phyloP scores from a whole-genome alignment of 2,329 filamentous ascomycete genomes.

The Neopestalotiopsis sp. region DNA sequence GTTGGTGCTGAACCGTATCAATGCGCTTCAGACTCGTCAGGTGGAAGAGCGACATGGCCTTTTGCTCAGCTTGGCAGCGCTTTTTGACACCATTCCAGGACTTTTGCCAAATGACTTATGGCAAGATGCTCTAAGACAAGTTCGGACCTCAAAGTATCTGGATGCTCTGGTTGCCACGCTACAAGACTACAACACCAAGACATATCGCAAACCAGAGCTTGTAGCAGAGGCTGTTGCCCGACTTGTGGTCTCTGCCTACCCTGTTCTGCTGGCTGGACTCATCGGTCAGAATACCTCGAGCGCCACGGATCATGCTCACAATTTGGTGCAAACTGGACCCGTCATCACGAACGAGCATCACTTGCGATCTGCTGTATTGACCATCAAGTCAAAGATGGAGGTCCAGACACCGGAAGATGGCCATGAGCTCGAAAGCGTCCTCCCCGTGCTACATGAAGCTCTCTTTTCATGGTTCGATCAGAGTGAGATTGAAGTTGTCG shows the following conservation, averaged over 20 bases:
- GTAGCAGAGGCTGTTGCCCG: slow-evolving; percentile 65
- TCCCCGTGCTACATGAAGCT: slow-evolving; percentile 35
- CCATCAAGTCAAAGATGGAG: background rate
- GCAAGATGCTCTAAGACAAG: slow-evolving; percentile 16
- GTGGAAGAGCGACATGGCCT: slow-evolving; percentile 74
- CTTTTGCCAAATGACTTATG: slow-evolving; percentile 26
- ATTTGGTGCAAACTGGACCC: background rate
- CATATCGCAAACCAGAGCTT: slow-evolving; percentile 66
- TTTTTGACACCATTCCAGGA: slow-evolving; percentile 54
- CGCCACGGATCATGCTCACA: background rate
- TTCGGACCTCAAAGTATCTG: slow-evolving; percentile 28
- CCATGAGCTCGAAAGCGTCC: slow-evolving; percentile 23
- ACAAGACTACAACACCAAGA: slow-evolving; percentile 43
- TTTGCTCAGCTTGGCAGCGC: slow-evolving; percentile 63
- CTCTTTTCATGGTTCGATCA: slow-evolving; percentile 53
- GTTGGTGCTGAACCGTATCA: slow-evolving; percentile 50
- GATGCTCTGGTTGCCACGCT: slow-evolving; percentile 43
- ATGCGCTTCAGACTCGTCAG: slow-evolving; percentile 57
- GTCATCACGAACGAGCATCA: background rate
- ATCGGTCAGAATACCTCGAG: slow-evolving; percentile 20
- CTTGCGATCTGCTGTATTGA: background rate
- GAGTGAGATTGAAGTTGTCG: slow-evolving; percentile 55
- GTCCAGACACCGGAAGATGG: too few relatives aligned
- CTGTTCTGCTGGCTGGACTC: slow-evolving; percentile 48
- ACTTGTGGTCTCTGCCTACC: slow-evolving; percentile 60